These are phyloP conservation scores for Fusarium luffae DNA, from an alignment of 2,329 filamentous ascomycete genomes.

Conservation along the genomic window DNA sequence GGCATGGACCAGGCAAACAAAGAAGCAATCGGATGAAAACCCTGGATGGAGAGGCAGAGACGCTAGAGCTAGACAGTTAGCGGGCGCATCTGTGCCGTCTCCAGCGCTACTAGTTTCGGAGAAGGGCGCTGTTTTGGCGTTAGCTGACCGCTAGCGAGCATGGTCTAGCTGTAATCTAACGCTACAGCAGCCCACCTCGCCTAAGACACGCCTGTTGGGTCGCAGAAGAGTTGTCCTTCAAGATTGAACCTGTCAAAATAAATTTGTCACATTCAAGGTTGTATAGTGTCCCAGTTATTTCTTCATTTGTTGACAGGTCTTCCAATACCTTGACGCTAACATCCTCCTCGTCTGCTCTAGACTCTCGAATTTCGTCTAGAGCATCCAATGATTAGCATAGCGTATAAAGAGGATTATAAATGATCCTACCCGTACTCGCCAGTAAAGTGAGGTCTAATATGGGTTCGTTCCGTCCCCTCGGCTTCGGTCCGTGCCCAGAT, in stretches of 20 bases:
- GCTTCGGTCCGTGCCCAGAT: constrained; percentile 4
- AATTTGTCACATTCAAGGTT: accelerated
- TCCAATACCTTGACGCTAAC: not conserved
- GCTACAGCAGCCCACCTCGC: not conserved
- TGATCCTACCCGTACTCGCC: not conserved
- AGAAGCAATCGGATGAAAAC: not conserved
- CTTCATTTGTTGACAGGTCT: not conserved
- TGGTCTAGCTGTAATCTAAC: not conserved
- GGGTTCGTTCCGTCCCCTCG: not conserved
- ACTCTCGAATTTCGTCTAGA: not conserved
- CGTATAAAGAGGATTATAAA: not conserved
- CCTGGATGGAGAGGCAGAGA: not conserved
- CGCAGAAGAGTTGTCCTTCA: not conserved
- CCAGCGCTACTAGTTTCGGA: not conserved
- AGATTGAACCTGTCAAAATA: not conserved
- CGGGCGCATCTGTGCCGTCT: not conserved
- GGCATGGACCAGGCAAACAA: not conserved
- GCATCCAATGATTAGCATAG: not conserved
- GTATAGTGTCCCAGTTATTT: not conserved
- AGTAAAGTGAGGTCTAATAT: not conserved
- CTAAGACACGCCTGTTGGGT: not conserved
- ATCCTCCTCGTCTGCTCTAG: not conserved
- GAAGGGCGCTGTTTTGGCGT: not conserved
- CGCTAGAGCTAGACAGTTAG: constrained; percentile 1
- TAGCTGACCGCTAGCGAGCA: not conserved